Evolutionary conservation across 2,329 filamentous ascomycete species (phyloP), one percentile per base, ranked within the genome.

Genomic region (Graphilbum sp.): DNA sequence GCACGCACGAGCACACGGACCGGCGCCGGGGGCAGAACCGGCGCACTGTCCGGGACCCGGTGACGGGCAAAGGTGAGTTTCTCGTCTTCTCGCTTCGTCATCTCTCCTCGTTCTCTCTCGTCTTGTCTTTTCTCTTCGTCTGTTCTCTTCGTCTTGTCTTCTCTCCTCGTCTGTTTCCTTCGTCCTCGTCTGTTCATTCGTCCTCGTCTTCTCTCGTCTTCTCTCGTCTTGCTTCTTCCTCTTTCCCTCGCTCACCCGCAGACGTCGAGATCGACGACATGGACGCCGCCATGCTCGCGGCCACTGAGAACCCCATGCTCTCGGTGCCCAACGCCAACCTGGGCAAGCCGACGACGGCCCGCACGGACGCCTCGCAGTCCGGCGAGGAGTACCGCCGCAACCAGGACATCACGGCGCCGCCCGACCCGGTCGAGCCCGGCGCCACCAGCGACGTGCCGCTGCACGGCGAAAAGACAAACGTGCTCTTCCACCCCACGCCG

Each of bases 401-500:
- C 10, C 88, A 95, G 58, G 88, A 96, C 57, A 66, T 93, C 41
- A 93, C 85, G 0, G 83, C 88, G 1, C 88, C 88, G 2, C 88
- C 88, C 1, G 87, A 92, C 47, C 88, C 88, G 0, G 66, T 94
- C 17, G 76, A 78, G 15, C 69, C 78, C 41, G 84, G 85, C 19
- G 75, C 79, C 25, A 96, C 88, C 0, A 87, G 84, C 20, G 90
- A 96, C 57, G 86, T 96, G 2, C 90, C 90, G 3, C 93, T 96
- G 41, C 82, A 87, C 52, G 88, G 87, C 50, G 88, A 96, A 54
- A 95, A 90, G 68, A 96, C 90, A 4, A 95, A 94, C 45, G 78
- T 96, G 16, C 69, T 95, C 23, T 96, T 96, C 58, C 88, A 95
- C 56, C 88, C 90, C 15, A 96, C 88, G 0, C 88, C 88, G 0